Conservation (phyloP, 129 eudicot genomes). For the Flaveria ramosissima region DNA sequence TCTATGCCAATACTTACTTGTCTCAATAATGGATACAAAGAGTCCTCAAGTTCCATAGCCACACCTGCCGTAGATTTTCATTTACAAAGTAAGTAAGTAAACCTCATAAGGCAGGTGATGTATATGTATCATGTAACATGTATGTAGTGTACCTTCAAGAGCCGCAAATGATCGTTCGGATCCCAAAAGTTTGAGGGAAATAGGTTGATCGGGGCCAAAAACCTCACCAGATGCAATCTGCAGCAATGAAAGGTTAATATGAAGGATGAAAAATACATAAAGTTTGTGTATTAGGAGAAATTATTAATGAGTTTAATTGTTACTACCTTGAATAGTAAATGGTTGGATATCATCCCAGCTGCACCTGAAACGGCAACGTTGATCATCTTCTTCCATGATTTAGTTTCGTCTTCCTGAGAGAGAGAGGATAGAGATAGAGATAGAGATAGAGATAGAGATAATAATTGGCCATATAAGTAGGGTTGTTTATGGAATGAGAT, state of each 20-base stretch:
- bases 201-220: constrained; percentile 89
- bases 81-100: too few species aligned
- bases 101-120: too few species aligned
- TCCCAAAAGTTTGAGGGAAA: constrained; percentile 85
- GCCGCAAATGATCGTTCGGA: constrained; percentile 88
- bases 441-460: too few species aligned
- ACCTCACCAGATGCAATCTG: constrained; percentile 99
- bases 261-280: background rate
- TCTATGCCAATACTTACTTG: constrained; percentile 94
- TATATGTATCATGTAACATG: too few species aligned
- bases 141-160: constrained; percentile 69
- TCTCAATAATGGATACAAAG: constrained; percentile 78
- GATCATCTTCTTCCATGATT: constrained; percentile 86
- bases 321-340: constrained; percentile 92
- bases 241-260: constrained; percentile 18
- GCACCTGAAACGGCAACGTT: constrained; percentile 96
- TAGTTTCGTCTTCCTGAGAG: constrained; percentile 80
- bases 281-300: background rate
- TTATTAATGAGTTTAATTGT: too few species aligned
- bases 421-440: background rate
- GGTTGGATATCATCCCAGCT: constrained; percentile 97
- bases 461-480: too few species aligned
- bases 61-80: constrained; percentile 53
- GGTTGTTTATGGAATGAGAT: too few species aligned
- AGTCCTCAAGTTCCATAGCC: constrained; percentile 98